Conservation (phyloP, 305 asterid genomes). For the Fraxinus greggii region DNA sequence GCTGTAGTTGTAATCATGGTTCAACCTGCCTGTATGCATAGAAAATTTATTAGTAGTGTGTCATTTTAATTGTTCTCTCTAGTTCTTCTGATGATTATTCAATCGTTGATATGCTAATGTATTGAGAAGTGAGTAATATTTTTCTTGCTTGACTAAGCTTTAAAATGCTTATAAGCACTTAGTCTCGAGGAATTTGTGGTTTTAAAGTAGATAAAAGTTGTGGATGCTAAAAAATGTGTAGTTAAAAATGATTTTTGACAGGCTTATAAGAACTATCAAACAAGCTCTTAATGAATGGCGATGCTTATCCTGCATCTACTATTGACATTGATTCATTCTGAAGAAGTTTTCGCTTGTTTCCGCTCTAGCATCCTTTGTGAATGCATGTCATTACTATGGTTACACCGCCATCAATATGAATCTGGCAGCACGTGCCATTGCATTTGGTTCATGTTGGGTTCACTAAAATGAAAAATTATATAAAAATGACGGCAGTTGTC, state of each 20-base stretch:
- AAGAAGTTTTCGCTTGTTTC: not conserved
- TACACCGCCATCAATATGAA: not conserved
- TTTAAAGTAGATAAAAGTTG: not conserved
- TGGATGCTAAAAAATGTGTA: not conserved
- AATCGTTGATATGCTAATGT: not conserved
- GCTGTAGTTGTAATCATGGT: constrained; percentile 4
- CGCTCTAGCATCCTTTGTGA: not conserved
- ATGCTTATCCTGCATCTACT: not conserved
- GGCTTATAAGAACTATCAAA: not conserved
- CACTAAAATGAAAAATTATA: not conserved
- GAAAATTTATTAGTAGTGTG: not conserved
- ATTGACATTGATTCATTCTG: not conserved
- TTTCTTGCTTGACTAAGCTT: not conserved
- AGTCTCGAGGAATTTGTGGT: not conserved
- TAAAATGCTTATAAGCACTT: not conserved
- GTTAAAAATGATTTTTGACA: not conserved
- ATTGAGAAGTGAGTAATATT: not conserved
- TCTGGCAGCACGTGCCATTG: not conserved
- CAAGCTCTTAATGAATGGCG: not conserved
- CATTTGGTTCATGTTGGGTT: not conserved
- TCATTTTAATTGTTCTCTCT: not conserved
- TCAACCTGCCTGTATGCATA: not conserved
- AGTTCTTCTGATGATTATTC: not conserved
- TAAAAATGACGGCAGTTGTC: not conserved
- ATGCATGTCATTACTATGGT: not conserved